Evolutionary conservation across 495 filamentous ascomycete species (phyloP).

Genomic region (Penicillium lagena): DNA sequence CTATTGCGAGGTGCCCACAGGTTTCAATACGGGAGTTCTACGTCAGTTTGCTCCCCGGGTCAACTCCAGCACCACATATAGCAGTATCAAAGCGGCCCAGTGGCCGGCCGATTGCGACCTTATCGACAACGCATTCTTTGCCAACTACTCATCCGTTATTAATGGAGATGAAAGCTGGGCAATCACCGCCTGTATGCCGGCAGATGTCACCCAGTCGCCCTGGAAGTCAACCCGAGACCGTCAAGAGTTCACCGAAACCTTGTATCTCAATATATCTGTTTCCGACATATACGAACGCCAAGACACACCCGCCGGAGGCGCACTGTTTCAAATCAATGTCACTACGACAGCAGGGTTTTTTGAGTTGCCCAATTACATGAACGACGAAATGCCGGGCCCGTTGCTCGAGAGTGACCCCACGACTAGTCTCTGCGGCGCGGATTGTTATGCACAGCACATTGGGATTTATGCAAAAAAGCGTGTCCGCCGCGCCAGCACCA

Average conservation of each 20-base stretch:
- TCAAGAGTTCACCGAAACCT: conserved; percentile 11
- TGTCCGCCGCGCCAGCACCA: background rate
- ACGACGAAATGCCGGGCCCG: conserved; percentile 11
- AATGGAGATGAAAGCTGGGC: background rate
- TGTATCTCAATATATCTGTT: conserved; percentile 8
- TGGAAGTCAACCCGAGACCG: conserved; percentile 8
- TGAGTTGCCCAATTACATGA: conserved; percentile 26
- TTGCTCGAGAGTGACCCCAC: conserved; percentile 12
- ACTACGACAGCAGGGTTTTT: conserved; percentile 26
- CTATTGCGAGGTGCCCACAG: conserved; percentile 5
- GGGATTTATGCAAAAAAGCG: background rate
- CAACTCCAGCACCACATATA: conserved; percentile 10
- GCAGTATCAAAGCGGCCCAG: background rate
- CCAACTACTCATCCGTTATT: background rate
- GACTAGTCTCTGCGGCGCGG: too few species aligned
- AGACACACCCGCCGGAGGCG: background rate
- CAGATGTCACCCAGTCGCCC: conserved; percentile 1
- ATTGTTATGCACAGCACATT: background rate
- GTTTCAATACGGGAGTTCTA: conserved; percentile 13
- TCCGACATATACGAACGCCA: background rate
- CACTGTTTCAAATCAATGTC: conserved; percentile 8
- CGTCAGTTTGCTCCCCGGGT: conserved; percentile 18
- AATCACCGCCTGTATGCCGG: background rate
- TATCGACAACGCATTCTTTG: background rate
- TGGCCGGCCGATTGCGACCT: background rate